Base-by-base conservation (phyloP, 768 basidiomycete genomes). In the Mycena kentingensis region DNA sequence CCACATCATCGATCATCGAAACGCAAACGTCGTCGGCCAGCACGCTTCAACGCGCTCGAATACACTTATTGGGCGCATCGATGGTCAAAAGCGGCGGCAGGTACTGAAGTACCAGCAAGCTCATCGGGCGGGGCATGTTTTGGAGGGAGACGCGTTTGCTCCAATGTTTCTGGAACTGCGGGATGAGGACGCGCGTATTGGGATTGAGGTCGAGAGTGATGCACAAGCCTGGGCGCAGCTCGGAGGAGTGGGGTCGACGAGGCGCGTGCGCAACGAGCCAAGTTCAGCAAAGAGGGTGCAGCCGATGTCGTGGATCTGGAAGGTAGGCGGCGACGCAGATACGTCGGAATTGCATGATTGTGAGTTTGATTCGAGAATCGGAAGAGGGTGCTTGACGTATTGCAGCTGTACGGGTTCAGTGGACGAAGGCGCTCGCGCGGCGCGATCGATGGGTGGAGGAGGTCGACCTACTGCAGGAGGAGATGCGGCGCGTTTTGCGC, bases 371-470 rank as follows among this genome's bases (percentile, higher is more conserved):
- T 19, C 37, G 8, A 11, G 37, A 19, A 22, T 15, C 11, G 10
- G 10, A 8, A 10, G 21, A 8, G 10, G n/a, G n/a, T n/a, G n/a
- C n/a, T n/a, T n/a, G 10, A 39, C 19, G 37, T 11, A 11, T 10
- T 46, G 11, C 21, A 54, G 53, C 36, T 24, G 53, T 54, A 10
- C 44, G 50, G 4, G 58, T 65, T 10, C 60, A 62, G 28, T 65
- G 60, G 60, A 49, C 58, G 25, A 65, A 60, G 41, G 45, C 61
- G 6, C 26, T 27, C 16, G 60, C 55, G 4, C 42, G 54, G 12
- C 43, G 32, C 0, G 27, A 46, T 3, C 55, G 32, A 11, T 65
- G 63, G 63, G 19, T 22, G 1, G 64, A 65, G 16, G 63, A 65
- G 34, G 56, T 64, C 12, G 21, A 34, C 1, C 35, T 64, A 5